Base-by-base conservation (phyloP, 176 grass and related monocot genomes). In the Guadua angustifolia region DNA sequence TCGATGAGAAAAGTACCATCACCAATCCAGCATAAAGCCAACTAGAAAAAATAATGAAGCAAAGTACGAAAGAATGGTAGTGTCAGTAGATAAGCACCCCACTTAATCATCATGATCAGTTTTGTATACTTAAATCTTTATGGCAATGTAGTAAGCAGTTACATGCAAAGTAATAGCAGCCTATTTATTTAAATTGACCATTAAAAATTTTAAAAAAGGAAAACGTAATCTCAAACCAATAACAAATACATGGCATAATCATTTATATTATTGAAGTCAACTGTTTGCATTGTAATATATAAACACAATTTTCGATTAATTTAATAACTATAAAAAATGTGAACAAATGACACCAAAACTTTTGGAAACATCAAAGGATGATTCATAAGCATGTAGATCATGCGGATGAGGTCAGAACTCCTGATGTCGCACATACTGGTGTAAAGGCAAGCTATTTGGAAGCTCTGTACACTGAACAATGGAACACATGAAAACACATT, bases 331-430 rank as follows among this genome's bases (percentile, higher is more conserved):
- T 12, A n/a, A 47, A 29, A 33, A 70, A 32, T 5, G 10, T 17
- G 12, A 14, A 60, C 11, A 21, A 64, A 14, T 17, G 13, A 7
- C 16, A 24, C 18, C 16, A 69, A 71, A 6, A 43, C 50, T 64
- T 75, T 25, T 52, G 9, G 36, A 45, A 88, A 83, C n/a, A 56
- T 13, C 6, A 21, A 84, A 39, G 14, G 7, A 21, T 77, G 61
- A 33, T 61, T 5, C 51, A 4, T 50, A 57, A 16, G 8, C 9
- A 74, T 40, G 14, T 81, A 50, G 14, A 57, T 58, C n/a, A n/a
- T n/a, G n/a, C n/a, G n/a, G n/a, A 42, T 12, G 17, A 57, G 12
- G 49, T 56, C 13, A 79, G 26, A 71, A 39, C 25, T 75, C 24
- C 32, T 40, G 19, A 39, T 25, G 13, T 65, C 1, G 2, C 7